phyloP scores from a whole-genome alignment of 2,329 filamentous ascomycete genomes.

The Coniochaeta ligniaria region DNA sequence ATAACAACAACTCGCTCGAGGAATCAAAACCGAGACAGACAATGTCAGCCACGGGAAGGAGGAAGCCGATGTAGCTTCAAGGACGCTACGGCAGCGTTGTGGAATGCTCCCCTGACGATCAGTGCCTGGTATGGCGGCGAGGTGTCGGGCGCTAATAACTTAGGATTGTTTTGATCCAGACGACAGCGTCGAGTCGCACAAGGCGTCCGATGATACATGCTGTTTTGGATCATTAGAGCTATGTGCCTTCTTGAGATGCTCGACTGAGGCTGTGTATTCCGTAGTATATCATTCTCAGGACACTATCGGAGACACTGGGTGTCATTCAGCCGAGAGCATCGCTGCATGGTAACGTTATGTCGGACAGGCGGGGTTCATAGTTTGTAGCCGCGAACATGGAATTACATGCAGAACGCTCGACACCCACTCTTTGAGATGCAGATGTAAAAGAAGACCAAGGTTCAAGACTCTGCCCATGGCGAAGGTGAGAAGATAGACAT shows the following conservation, averaged over 20 bases:
- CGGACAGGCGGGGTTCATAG: background rate
- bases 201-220: background rate
- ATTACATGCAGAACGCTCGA: background rate
- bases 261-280: background rate
- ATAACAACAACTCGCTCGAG: background rate
- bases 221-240: background rate
- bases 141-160: background rate
- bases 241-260: background rate
- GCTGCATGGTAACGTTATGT: background rate
- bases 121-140: background rate
- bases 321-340: slow-evolving; percentile 1
- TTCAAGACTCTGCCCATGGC: background rate
- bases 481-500: background rate
- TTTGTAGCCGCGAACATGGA: background rate
- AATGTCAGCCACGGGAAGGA: background rate
- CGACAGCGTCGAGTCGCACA: background rate
- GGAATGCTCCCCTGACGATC: background rate
- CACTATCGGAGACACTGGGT: background rate
- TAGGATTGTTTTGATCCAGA: background rate
- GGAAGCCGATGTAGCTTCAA: background rate
- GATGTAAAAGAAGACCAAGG: background rate
- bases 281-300: background rate
- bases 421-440: background rate
- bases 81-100: background rate
- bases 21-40: background rate